A percentile compares a stretch with the other conserved stretches of the same genome.
phyloP scores from a whole-genome alignment of 805 yeast species.

The Candida orba region DNA sequence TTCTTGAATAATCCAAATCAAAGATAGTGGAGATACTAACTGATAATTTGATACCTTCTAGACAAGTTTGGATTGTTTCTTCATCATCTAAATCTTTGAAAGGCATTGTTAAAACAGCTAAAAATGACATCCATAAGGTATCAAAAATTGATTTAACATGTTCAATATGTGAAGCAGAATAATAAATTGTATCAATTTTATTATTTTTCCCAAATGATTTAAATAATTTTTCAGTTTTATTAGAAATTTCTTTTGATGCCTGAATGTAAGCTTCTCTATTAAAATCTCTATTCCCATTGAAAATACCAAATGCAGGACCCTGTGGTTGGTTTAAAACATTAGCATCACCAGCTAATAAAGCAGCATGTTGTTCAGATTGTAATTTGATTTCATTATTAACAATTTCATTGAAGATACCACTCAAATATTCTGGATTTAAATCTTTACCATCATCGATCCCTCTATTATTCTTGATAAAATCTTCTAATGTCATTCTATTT shows the following conservation, averaged over 20 bases:
- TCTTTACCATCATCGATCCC: conserved; percentile 92
- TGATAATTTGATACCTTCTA: conserved; percentile 82
- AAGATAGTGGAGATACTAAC: conserved; percentile 79
- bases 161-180: conserved; percentile 79
- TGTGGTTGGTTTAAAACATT: conserved; percentile 27
- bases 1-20: conserved; percentile 75
- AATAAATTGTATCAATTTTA: conserved; percentile 43
- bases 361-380: conserved; percentile 91
- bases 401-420: conserved; percentile 70
- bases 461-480: conserved; percentile 76
- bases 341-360: conserved; percentile 60
- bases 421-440: conserved; percentile 66
- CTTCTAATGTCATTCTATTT: conserved; percentile 80
- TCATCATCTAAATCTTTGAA: conserved; percentile 81
- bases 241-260: conserved; percentile 87
- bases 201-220: conserved; percentile 51
- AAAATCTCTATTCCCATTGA: conserved; percentile 58
- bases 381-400: conserved; percentile 79
- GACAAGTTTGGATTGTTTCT: conserved; percentile 57
- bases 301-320: conserved; percentile 43
- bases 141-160: conserved; percentile 93
- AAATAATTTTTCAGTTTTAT: conserved; percentile 80
- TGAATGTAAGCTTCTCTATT: conserved; percentile 81
- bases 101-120: conserved; percentile 92
- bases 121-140: conserved; percentile 91